Evolutionary conservation across 2,329 filamentous ascomycete species (phyloP), one percentile per base, ranked within the genome.

Genomic region (Fusarium scirpi): DNA sequence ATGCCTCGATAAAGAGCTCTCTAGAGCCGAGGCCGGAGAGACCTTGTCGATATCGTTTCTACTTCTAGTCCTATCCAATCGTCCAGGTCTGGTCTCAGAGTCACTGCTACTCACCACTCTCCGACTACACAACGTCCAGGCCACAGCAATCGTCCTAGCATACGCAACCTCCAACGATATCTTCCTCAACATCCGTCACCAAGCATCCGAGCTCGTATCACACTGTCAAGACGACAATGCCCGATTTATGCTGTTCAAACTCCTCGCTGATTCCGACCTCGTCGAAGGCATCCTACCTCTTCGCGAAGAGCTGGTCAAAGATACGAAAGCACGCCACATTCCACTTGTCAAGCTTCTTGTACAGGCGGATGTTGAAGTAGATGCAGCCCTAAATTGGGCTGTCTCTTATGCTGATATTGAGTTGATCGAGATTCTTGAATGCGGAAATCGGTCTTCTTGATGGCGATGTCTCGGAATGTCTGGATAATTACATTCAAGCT

Each of bases 231-330:
- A 49, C 1, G 30, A 20, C 1, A 25, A 25, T 3, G 12, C 22
- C 2, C 30, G 32, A 5, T 13, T 64, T 1, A 24, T 38, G 0
- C 38, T 63, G 6, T 48, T 70, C 13, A 54, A 38, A 0, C n/a
- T 70, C 0, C 16, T 70, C 1, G 44, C 41, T 0, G 20, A 55
- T 8, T 52, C 62, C 8, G 58, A 49, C 0, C 57, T 70, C 0
- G 22, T 70, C 0, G 22, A 25, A 1, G 62, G 67, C 4, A 67
- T 54, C 18, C 3, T 32, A 3, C n/a, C 40, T n/a, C 53, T 54
- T 5, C 55, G 67, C 8, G 38, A 49, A 3, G 67, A 70, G 6
- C 46, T 70, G 2, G 13, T 64, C 3, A 67, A 44, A 6, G 51
- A 48, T 2, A 46, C 59, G 0, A 22, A 25, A 2, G 16, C 27